Evolutionary conservation across 441 rosid genomes (phyloP), one percentile per base, ranked within the genome.

Genomic region (Pelargonium fulgidum): DNA sequence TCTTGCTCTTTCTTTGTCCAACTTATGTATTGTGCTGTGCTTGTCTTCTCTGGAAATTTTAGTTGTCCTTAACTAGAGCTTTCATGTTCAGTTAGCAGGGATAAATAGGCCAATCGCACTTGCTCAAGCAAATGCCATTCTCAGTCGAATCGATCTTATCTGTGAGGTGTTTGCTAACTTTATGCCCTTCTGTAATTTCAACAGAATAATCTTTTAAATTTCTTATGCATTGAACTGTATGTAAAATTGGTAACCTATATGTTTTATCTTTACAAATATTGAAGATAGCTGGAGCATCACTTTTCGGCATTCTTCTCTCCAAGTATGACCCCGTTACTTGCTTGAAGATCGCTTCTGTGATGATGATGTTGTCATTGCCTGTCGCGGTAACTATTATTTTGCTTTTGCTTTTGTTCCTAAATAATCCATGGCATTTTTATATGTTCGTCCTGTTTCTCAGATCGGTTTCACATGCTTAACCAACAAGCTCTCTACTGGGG

Each of bases 51-150:
- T 24, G 54, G 17, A 63, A 72, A 77, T 52, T 24, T 64, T 75
- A 61, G 68, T 26, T 2, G 16, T 50, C 44, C 75, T 77, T 48
- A 67, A 22, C 24, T 64, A 1, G 4, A 44, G 58, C 68, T 69
- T 58, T 66, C 16, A 3, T 73, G 47, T 80, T 69, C 83, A 93
- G 97, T 82, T 93, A 77, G 97, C 98, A 0, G 94, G 97, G 68
- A 83, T 91, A 61, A 91, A 91, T 78, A 82, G 93, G 69, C 97
- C 96, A 16, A 80, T 88, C 56, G 97, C 96, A 26, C 92, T 93
- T 14, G 97, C 98, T 3, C 84, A 87, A 84, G 97, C 97, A 72
- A 93, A 93, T 83, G 98, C 96, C 78, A 79, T 93, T 66, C 90
- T 90, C 69, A 86, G 83, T 82, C 83, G 97, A 73, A 89, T 90